Evolutionary conservation across 1,139 yeast genomes (phyloP), one percentile per base, ranked within the genome.

Genomic region (Candida labiduridarum): DNA sequence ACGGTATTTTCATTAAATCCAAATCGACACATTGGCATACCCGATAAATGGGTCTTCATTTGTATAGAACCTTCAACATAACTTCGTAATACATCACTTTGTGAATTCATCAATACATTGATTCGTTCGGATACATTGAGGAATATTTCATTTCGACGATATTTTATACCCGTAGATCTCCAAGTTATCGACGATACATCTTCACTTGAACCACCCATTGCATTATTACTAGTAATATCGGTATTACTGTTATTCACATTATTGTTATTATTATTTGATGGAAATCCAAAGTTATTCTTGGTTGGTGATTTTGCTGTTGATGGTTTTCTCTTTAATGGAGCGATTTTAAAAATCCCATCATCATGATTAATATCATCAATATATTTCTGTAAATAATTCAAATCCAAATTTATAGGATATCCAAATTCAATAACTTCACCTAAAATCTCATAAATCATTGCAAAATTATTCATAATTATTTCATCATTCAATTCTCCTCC

Each of bases 341-440:
- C 27, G 16, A 47, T 45, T 19, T 41, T 49, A 52, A 67, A 68
- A 38, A 65, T 56, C 41, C 60, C 64, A 25, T 66, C 67, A 36
- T 44, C 52, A 5, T 63, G 58, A 10, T 59, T 59, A 3, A 68
- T 58, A 18, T 52, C 50, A 25, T 45, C 41, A 15, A 72, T 55
- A 30, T 60, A 59, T n/a, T 60, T 58, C 49, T 66, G 66, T 50
- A 76, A 62, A 52, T 68, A 67, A 22, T 66, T 61, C 35, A 69
- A 64, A 49, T 91, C 97, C 52, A 91, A 78, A 55, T 81, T 82
- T 52, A 83, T 84, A 0, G 97, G 96, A 59, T 83, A 87, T 1
- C 98, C 99, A 65, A 84, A 89, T 56, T 88, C 96, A 29, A 87
- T 70, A 27, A 85, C 74, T 63, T 89, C 94, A 58, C 89, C 96